These are phyloP conservation scores for Leccinum variicolor DNA, from an alignment of 768 basidiomycete species.

Conservation along the genomic window DNA sequence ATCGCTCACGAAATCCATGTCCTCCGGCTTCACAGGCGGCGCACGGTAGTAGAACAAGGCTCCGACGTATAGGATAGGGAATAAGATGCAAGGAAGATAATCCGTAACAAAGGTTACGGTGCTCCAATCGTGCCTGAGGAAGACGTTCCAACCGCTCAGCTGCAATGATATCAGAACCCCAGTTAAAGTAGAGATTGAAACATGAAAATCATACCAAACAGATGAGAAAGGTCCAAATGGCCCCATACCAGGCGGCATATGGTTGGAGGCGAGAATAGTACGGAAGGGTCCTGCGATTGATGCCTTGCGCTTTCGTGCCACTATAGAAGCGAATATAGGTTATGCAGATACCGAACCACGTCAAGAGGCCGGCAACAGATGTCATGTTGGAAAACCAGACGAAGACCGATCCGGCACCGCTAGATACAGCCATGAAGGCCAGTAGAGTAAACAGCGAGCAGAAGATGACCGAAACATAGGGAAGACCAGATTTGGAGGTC, in stretches of 20 bases:
- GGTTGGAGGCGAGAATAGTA: conserved; percentile 68
- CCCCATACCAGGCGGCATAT: conserved; percentile 60
- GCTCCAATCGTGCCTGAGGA: conserved; percentile 51
- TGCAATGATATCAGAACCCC: conserved; percentile 33
- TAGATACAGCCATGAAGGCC: conserved; percentile 78
- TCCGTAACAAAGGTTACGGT: conserved; percentile 76
- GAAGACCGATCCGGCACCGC: conserved; percentile 72
- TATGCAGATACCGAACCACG: conserved; percentile 76
- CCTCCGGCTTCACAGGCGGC: conserved; percentile 35
- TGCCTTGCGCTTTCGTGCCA: conserved; percentile 80
- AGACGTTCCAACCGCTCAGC: conserved; percentile 51
- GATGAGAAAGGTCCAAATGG: conserved; percentile 39
- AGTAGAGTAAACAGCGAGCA: conserved; percentile 63
- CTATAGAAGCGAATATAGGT: conserved; percentile 81
- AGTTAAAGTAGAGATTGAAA: not conserved
- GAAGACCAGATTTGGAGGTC: conserved; percentile 72
- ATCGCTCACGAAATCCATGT: conserved; percentile 85
- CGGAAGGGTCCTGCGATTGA: conserved; percentile 67
- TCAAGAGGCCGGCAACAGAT: conserved; percentile 62
- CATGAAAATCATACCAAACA: conserved; percentile 51
- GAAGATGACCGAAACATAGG: conserved; percentile 67
- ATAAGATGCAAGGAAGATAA: conserved; percentile 68
- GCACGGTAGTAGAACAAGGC: conserved; percentile 45
- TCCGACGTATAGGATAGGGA: conserved; percentile 70
- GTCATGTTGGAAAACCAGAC: conserved; percentile 80